Conservation (phyloP, 1,139 yeast species). For the Casaregolazyma suthepensis region DNA sequence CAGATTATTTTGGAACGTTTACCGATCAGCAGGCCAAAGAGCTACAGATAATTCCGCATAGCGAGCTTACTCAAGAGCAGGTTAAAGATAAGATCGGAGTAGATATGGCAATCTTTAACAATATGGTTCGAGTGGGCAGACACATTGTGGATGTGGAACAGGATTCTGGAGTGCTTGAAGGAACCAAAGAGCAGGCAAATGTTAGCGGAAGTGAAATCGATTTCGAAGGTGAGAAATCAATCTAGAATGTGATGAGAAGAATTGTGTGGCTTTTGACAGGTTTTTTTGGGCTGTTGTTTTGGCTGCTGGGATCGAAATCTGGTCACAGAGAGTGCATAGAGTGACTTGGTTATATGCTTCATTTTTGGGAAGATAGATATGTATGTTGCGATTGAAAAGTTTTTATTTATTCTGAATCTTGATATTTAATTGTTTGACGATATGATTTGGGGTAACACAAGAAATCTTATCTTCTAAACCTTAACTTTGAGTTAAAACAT, state of each 20-base stretch:
- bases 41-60: slow-evolving; percentile 6
- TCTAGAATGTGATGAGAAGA: background rate
- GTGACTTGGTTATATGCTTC: background rate
- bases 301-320: background rate
- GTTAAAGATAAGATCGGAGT: slow-evolving; percentile 7
- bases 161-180: background rate
- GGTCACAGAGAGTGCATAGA: background rate
- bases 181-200: background rate
- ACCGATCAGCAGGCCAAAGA: slow-evolving; percentile 8
- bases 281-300: too few relatives aligned
- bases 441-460: too few relatives aligned
- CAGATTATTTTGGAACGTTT: slow-evolving; percentile 12
- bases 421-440: background rate
- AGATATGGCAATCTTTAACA: slow-evolving; percentile 6
- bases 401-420: background rate
- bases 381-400: background rate
- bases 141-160: slow-evolving; percentile 4
- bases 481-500: background rate
- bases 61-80: slow-evolving; percentile 3
- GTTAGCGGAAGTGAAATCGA: background rate
- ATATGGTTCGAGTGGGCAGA: slow-evolving; percentile 8
- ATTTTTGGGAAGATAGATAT: background rate
- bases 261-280: background rate
- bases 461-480: background rate
- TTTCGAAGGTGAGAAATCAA: background rate